These are phyloP conservation scores for Xylaria sp. DNA, from an alignment of 2,329 filamentous ascomycete genomes.

Conservation along the genomic window DNA sequence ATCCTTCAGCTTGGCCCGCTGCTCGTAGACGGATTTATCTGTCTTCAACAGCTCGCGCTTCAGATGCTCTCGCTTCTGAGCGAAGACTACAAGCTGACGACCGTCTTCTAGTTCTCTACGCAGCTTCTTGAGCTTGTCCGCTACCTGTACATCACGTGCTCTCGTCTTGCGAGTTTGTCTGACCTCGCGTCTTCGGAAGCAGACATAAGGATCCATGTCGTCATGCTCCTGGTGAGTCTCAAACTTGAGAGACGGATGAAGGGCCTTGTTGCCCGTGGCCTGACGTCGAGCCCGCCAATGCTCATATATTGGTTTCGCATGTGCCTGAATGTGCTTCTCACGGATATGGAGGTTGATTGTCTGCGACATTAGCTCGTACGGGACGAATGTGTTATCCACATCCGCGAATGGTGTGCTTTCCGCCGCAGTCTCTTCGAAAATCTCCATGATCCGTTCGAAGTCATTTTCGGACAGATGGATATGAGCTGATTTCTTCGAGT, in stretches of 20 bases:
- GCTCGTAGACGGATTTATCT: constrained; percentile 76
- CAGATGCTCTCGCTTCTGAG: constrained; percentile 72
- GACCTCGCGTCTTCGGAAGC: constrained; percentile 91
- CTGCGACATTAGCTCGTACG: constrained; percentile 70
- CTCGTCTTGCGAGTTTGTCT: constrained; percentile 92
- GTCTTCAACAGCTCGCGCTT: constrained; percentile 71
- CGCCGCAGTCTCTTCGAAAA: constrained; percentile 83
- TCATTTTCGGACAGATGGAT: constrained; percentile 76
- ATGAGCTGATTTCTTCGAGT: constrained; percentile 62
- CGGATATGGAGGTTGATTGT: constrained; percentile 52
- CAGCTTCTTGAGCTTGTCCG: constrained; percentile 88
- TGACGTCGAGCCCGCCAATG: constrained; percentile 77
- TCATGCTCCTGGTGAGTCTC: constrained; percentile 92
- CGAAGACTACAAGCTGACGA: constrained; percentile 69
- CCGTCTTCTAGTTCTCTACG: constrained; percentile 87
- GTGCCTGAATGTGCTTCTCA: constrained; percentile 43
- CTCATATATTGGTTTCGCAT: constrained; percentile 76
- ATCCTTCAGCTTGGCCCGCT: constrained; percentile 76
- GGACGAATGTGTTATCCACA: constrained; percentile 80
- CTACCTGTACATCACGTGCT: constrained; percentile 86
- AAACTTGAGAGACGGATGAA: constrained; percentile 81
- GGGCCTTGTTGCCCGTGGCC: constrained; percentile 60
- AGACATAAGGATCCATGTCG: constrained; percentile 95
- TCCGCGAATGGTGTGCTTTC: constrained; percentile 82
- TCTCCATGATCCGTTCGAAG: constrained; percentile 90